A percentile compares a stretch with the other conserved stretches of the same genome.
Conservation (phyloP, 164 flowering plant genomes). For the Echeveria elegans region DNA sequence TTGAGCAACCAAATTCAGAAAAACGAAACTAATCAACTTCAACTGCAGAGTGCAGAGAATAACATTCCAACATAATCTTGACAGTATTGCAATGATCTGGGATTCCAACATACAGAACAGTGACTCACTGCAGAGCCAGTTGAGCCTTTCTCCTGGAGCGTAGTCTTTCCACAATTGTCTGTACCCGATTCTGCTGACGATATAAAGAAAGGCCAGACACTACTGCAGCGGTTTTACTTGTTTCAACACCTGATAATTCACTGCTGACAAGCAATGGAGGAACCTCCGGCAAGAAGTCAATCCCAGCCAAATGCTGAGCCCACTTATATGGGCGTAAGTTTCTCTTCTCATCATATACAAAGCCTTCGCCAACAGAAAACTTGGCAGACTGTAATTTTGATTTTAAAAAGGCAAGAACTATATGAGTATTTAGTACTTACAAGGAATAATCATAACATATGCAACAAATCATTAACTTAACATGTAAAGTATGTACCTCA, state of each 20-base stretch:
- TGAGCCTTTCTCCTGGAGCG: constrained; percentile 83
- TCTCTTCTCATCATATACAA: constrained; percentile 55
- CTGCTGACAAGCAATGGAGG: constrained; percentile 43
- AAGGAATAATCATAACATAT: neutral
- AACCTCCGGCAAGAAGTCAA: constrained; percentile 86
- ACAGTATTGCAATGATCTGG: neutral
- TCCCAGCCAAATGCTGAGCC: constrained; percentile 96
- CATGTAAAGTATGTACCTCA: constrained; percentile 42
- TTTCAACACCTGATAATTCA: constrained; percentile 37
- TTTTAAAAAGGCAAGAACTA: neutral
- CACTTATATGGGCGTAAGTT: constrained; percentile 82
- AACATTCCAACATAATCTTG: neutral
- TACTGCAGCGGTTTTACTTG: constrained; percentile 31
- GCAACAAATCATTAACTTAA: neutral
- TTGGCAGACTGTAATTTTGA: constrained; percentile 69
- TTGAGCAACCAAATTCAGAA: neutral
- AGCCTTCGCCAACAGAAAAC: constrained; percentile 43
- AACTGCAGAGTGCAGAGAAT: neutral
- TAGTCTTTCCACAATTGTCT: constrained; percentile 73
- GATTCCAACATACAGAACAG: constrained; percentile 27
- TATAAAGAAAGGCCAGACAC: constrained; percentile 68
- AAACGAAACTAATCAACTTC: neutral
- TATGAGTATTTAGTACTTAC: neutral
- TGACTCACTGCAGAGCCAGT: constrained; percentile 94
- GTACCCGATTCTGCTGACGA: constrained; percentile 81